Evolutionary conservation across 768 basidiomycete species (phyloP).

Genomic region (Trametes punicea): DNA sequence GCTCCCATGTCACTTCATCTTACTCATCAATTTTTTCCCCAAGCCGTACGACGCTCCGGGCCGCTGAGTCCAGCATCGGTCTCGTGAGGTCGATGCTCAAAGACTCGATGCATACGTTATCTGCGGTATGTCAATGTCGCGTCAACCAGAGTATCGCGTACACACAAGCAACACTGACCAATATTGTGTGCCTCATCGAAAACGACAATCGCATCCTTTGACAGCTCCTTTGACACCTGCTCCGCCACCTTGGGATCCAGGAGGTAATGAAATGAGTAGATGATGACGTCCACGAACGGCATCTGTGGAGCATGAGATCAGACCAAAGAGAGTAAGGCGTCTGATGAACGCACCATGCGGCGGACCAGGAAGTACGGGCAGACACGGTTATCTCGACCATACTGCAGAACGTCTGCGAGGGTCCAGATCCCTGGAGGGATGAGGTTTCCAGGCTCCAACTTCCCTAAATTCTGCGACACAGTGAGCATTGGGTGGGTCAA

Average conservation of each 20-base stretch:
- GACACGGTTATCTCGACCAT: conserved; percentile 78
- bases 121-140: conserved; percentile 35
- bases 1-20: conserved; percentile 27
- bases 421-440: conserved; percentile 91
- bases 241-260: conserved; percentile 99
- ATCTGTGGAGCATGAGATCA: conserved; percentile 49
- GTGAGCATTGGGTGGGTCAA: conserved; percentile 5
- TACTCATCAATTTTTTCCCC: conserved; percentile 95
- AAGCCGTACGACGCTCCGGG: conserved; percentile 80
- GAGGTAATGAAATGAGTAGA: conserved; percentile 98
- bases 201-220: conserved; percentile 97
- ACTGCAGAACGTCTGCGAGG: conserved; percentile 85
- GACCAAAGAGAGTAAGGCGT: not conserved
- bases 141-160: not conserved
- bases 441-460: conserved; percentile 75
- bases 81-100: conserved; percentile 95
- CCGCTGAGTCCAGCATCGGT: conserved; percentile 95
- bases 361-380: conserved; percentile 98
- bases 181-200: conserved; percentile 99
- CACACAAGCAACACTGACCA: conserved; percentile 46
- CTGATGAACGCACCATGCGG: conserved; percentile 70
- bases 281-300: conserved; percentile 93
- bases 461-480: conserved; percentile 66
- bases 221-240: conserved; percentile 96
- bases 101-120: conserved; percentile 99